Conservation (phyloP, 805 yeast genomes). For the Metschnikowia koreensis region DNA sequence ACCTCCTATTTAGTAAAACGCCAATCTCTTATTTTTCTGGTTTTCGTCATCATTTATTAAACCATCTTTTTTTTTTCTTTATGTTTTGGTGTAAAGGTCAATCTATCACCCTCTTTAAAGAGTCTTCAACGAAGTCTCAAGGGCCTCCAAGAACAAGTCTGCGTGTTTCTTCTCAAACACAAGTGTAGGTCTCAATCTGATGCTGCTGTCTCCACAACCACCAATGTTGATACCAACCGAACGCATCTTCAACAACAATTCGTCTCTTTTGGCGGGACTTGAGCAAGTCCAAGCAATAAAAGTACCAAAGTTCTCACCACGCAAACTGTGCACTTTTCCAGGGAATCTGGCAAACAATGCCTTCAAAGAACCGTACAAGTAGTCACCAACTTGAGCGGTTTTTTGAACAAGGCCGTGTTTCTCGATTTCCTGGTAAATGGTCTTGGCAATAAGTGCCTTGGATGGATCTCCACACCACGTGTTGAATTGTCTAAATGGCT, state of each 20-base stretch:
- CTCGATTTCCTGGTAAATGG: slow-evolving; percentile 54
- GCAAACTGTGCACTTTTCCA: slow-evolving; percentile 43
- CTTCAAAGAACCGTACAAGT: slow-evolving; percentile 46
- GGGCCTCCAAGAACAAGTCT: slow-evolving; percentile 49
- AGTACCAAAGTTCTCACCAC: slow-evolving; percentile 64
- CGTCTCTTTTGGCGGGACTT: slow-evolving; percentile 43
- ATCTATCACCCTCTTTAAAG: background rate
- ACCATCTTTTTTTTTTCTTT: no score
- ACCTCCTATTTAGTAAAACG: no score
- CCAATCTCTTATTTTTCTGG: no score
- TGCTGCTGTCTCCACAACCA: slow-evolving; percentile 59
- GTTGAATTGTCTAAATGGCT: slow-evolving; percentile 69
- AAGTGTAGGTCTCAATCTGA: slow-evolving; percentile 65
- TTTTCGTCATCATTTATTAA: no score
- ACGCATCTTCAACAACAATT: slow-evolving; percentile 46
- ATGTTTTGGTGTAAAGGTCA: background rate
- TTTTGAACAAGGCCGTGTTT: slow-evolving; percentile 49
- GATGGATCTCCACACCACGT: slow-evolving; percentile 81
- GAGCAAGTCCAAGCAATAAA: slow-evolving; percentile 65
- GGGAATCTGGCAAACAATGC: slow-evolving; percentile 42
- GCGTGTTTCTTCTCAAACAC: slow-evolving; percentile 62
- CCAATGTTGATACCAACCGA: slow-evolving; percentile 62
- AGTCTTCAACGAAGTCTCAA: slow-evolving; percentile 25
- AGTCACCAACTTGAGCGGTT: slow-evolving; percentile 53
- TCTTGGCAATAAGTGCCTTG: slow-evolving; percentile 59